Evolutionary conservation across 306 rosid species (phyloP).

Genomic region (Fragaria nilgerrensis): DNA sequence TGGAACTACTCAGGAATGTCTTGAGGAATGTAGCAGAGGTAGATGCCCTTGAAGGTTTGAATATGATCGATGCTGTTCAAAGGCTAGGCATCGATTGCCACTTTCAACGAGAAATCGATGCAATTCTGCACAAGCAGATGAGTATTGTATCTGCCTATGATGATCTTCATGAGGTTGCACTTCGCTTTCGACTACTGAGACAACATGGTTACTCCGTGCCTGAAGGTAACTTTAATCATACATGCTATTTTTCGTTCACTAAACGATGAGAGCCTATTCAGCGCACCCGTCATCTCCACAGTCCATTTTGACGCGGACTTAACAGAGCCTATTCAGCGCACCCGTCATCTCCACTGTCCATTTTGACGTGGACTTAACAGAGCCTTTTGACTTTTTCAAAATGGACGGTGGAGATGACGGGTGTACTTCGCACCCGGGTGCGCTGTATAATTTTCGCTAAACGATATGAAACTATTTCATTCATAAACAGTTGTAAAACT

Average conservation of each 20-base stretch:
- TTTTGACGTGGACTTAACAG: too few species aligned
- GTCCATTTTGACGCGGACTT: too few species aligned
- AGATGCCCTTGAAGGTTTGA: conserved; percentile 25
- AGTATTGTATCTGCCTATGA: background rate
- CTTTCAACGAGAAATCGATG: conserved; percentile 26
- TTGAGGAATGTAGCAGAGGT: background rate
- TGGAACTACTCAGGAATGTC: background rate
- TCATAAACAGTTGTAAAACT: too few species aligned
- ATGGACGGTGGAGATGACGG: too few species aligned
- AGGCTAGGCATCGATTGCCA: conserved; percentile 31
- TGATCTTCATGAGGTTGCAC: conserved; percentile 31
- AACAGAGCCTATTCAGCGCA: too few species aligned
- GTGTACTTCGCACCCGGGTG: too few species aligned
- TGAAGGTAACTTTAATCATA: conserved; percentile 18
- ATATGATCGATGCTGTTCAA: conserved; percentile 36
- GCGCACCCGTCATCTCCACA: too few species aligned
- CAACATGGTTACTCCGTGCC: conserved; percentile 37
- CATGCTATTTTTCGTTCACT: background rate
- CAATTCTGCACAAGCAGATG: conserved; percentile 20
- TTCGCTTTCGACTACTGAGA: conserved; percentile 42
- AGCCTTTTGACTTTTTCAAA: too few species aligned
- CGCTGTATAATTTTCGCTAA: too few species aligned
- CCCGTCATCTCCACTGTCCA: too few species aligned
- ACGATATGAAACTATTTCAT: background rate
- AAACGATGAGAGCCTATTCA: too few species aligned